A percentile compares a stretch with the other conserved stretches of the same genome.
phyloP scores from a whole-genome alignment of 495 filamentous ascomycete species.

The Annulohypoxylon nitens region DNA sequence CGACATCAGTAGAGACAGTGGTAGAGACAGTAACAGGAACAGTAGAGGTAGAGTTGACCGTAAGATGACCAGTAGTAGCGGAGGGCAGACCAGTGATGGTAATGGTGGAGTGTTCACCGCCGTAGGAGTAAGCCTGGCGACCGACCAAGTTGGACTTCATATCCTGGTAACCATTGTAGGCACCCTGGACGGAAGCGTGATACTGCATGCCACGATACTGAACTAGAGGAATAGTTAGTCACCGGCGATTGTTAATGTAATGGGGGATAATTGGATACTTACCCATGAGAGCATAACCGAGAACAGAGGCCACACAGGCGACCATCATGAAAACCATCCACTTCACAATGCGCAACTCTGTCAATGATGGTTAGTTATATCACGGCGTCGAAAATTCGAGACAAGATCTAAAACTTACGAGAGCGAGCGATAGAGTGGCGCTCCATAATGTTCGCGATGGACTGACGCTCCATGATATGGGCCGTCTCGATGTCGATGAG shows the following conservation, averaged over 20 bases:
- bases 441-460: no score
- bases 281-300: neutral
- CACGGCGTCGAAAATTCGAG: no score
- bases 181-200: no score
- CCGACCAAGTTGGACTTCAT: neutral
- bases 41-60: conserved; percentile 13
- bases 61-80: conserved; percentile 9
- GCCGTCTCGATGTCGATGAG: no score
- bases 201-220: no score
- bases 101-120: conserved; percentile 27
- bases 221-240: conserved; percentile 22
- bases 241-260: neutral
- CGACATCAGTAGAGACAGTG: neutral
- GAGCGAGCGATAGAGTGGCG: no score
- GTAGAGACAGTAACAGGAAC: conserved; percentile 14
- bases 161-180: neutral
- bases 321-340: no score
- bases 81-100: conserved; percentile 11
- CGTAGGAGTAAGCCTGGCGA: conserved; percentile 30
- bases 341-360: no score
- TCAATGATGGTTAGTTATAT: no score
- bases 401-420: no score
- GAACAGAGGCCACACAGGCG: no score
- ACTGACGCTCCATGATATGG: no score
- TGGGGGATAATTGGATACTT: neutral